These are phyloP conservation scores for Ramaria rubella DNA, from an alignment of 768 basidiomycete species.

Conservation along the genomic window DNA sequence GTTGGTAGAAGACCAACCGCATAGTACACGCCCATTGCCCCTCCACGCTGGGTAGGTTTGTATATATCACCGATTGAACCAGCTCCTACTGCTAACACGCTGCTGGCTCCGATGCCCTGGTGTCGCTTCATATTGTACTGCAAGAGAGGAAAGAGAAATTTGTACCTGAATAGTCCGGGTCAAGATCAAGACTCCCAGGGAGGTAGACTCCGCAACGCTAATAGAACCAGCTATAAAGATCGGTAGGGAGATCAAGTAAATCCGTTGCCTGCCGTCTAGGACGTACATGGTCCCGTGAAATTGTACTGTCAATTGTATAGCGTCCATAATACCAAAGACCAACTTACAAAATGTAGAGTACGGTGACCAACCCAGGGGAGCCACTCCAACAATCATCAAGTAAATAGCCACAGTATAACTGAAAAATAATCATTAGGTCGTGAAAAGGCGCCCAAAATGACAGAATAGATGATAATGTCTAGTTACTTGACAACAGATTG, in stretches of 20 bases:
- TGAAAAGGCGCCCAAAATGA: neutral
- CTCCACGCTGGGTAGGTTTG: slow-evolving; percentile 3
- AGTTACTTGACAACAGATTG: slow-evolving; percentile 3
- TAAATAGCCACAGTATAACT: slow-evolving; percentile 3
- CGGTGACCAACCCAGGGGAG: neutral
- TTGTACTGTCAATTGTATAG: too few species aligned
- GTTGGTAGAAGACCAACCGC: neutral
- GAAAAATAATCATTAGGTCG: neutral
- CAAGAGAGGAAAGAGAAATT: too few species aligned
- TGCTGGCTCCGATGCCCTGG: slow-evolving; percentile 1
- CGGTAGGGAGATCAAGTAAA: slow-evolving; percentile 1
- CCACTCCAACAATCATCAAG: neutral
- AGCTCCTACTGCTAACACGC: slow-evolving; percentile 4
- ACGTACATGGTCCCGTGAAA: too few species aligned
- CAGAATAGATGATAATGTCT: too few species aligned
- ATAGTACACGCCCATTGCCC: slow-evolving; percentile 2
- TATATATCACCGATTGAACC: slow-evolving; percentile 8
- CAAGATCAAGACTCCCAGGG: neutral
- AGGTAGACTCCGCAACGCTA: neutral
- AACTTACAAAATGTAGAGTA: slow-evolving; percentile 2
- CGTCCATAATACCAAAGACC: too few species aligned
- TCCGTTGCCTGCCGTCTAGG: neutral
- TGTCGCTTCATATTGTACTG: too few species aligned
- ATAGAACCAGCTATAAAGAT: slow-evolving; percentile 4
- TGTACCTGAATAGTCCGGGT: slow-evolving; percentile 1